A percentile compares a stretch with the other conserved stretches of the same genome.
Conservation (phyloP, 2,329 filamentous ascomycete species). For the Triangularia verruculosa region DNA sequence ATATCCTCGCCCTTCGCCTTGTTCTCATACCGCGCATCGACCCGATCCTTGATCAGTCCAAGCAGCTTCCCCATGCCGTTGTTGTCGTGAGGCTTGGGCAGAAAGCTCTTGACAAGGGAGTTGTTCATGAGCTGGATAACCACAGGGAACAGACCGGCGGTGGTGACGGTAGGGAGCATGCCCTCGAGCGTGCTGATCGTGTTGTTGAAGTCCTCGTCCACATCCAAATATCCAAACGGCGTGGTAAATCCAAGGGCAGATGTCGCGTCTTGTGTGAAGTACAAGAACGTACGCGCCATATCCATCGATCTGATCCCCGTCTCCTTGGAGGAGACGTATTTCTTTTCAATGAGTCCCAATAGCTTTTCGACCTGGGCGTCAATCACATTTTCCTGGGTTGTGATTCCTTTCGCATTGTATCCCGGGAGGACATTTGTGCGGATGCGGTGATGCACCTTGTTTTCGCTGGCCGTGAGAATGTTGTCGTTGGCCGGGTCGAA, state of each 20-base stretch:
- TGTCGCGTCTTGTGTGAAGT: constrained; percentile 48
- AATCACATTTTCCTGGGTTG: constrained; percentile 10
- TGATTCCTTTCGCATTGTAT: constrained; percentile 14
- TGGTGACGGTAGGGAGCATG: constrained; percentile 21
- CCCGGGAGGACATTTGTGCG: constrained; percentile 11
- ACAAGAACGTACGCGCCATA: constrained; percentile 41
- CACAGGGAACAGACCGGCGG: constrained; percentile 14
- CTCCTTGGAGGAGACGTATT: constrained; percentile 38
- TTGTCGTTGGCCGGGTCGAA: constrained; percentile 20
- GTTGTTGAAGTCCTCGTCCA: constrained; percentile 41
- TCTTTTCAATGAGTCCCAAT: constrained; percentile 39
- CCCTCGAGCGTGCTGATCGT: constrained; percentile 37
- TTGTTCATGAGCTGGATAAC: constrained; percentile 15
- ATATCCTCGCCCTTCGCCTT: constrained; percentile 11
- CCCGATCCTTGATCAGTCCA: constrained; percentile 22
- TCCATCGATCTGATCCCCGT: constrained; percentile 35
- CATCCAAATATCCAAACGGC: constrained; percentile 44
- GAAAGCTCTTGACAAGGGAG: constrained; percentile 5
- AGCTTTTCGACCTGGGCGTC: constrained; percentile 33
- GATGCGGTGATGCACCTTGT: constrained; percentile 17
- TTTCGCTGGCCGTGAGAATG: constrained; percentile 15
- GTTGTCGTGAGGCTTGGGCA: constrained; percentile 19
- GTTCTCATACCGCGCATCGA: constrained; percentile 16
- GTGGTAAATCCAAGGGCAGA: constrained; percentile 44
- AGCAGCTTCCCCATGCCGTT: constrained; percentile 20